Base-by-base conservation (phyloP, 2,329 filamentous ascomycete genomes). In the Cytospora piceae region DNA sequence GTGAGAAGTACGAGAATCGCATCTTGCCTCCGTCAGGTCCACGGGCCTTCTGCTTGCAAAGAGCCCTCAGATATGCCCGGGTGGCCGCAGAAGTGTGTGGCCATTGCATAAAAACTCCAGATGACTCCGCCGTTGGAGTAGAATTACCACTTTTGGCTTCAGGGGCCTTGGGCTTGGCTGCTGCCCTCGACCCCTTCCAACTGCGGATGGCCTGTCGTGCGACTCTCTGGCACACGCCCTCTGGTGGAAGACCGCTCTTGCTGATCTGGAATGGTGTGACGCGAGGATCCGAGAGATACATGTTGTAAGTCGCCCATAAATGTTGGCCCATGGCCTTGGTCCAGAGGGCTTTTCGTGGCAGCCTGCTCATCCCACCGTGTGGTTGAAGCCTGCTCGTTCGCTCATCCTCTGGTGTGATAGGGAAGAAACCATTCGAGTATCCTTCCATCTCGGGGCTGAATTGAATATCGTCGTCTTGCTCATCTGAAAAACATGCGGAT, bases 261-360 rank as follows among this genome's bases (percentile, higher is more conserved):
- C 86, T 84, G 63, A 88, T 81, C 60, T 85, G 83, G 68, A 90
- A 86, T 0, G 88, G 88, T 1, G 88, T 90, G 3, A 90, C 86
- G 58, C 85, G 87, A 55, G 88, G 87, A 70, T 90, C 88, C 72
- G 88, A 85, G 51, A 90, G 77, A 70, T 90, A 90, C 61, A 87
- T 77, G 65, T 84, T 77, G 72, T 89, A 90, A 1, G 85, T 88
- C 6, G 84, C 81, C 88, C 88, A 90, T 12, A 90, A 76, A 70
- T 90, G 88, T 15, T 84, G 79, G 75, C 81, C 87, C 86, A 90
- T 89, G 22, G 85, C 82, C 67, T 83, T 84, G 5, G 87, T 89
- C 88, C 88, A 90, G 0, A 81, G 82, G 0, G 84, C 84, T 72
- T 83, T 86, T 66, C 84, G 78, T 39, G 76, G 71, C 63, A 77